phyloP scores from a whole-genome alignment of 495 filamentous ascomycete species.

The Sabuloglossum arenarium region DNA sequence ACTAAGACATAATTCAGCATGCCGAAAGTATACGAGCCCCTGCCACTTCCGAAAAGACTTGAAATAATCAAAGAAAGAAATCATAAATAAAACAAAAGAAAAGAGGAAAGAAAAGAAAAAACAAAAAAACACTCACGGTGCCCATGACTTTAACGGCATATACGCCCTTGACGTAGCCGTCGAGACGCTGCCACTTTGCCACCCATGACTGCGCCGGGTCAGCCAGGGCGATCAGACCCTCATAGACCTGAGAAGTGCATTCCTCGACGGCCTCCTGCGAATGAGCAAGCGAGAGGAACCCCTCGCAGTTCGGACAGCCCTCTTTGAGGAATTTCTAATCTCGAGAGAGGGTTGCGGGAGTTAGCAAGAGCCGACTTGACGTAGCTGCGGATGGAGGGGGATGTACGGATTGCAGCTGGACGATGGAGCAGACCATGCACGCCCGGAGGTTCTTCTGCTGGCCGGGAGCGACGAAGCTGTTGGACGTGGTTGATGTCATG shows the following conservation, averaged over 20 bases:
- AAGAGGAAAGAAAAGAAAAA: neutral
- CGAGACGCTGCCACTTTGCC: conserved; percentile 80
- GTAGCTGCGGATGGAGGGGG: too few species aligned
- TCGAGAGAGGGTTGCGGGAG: neutral
- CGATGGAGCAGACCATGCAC: conserved; percentile 95
- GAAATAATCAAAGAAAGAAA: neutral
- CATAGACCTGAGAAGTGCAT: conserved; percentile 88
- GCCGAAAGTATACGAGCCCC: neutral
- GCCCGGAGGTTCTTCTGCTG: conserved; percentile 63
- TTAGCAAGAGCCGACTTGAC: too few species aligned
- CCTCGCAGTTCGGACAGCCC: conserved; percentile 93
- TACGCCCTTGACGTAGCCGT: conserved; percentile 63
- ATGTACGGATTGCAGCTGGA: conserved; percentile 55
- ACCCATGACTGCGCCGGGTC: conserved; percentile 72
- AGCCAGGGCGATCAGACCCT: conserved; percentile 66
- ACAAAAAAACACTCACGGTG: conserved; percentile 23
- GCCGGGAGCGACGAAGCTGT: conserved; percentile 11
- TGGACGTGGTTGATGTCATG: conserved; percentile 5
- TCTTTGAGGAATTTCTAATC: conserved; percentile 66
- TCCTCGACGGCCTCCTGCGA: conserved; percentile 63
- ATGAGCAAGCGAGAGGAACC: conserved; percentile 61
- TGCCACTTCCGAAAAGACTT: too few species aligned
- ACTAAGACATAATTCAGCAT: conserved; percentile 4
- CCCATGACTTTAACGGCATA: conserved; percentile 91
- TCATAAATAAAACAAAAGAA: neutral